A percentile compares a stretch with the other conserved stretches of the same genome.
phyloP scores from a whole-genome alignment of 306 rosid species.

The Cyamopsis tetragonoloba region DNA sequence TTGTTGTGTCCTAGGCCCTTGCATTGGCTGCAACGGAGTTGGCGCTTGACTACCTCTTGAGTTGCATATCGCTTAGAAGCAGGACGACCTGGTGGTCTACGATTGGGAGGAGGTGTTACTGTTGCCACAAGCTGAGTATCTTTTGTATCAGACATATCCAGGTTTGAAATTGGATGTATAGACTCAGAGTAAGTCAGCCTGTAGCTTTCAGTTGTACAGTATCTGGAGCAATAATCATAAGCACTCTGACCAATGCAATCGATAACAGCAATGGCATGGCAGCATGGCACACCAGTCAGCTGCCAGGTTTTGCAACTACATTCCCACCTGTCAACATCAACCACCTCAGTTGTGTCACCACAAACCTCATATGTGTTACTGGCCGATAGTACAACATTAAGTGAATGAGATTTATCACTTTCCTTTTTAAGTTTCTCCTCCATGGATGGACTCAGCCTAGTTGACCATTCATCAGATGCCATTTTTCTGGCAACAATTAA shows the following conservation, averaged over 20 bases:
- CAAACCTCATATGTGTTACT: conserved; percentile 83
- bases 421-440: conserved; percentile 86
- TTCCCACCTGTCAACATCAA: conserved; percentile 74
- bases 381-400: conserved; percentile 52
- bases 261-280: conserved; percentile 80
- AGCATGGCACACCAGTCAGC: conserved; percentile 76
- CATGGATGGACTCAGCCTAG: conserved; percentile 79
- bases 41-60: conserved; percentile 70
- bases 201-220: conserved; percentile 69
- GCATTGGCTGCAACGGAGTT: conserved; percentile 92
- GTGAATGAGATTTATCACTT: conserved; percentile 46
- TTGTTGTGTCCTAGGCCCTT: conserved; percentile 96
- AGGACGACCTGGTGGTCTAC: conserved; percentile 95
- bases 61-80: conserved; percentile 65
- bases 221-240: conserved; percentile 86
- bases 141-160: conserved; percentile 41
- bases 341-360: conserved; percentile 69
- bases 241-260: conserved; percentile 55
- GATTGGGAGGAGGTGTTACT: conserved; percentile 90
- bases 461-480: conserved; percentile 67
- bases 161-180: conserved; percentile 48
- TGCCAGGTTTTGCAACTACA: conserved; percentile 96
- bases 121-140: conserved; percentile 53
- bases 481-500: conserved; percentile 58
- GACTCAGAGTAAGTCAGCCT: conserved; percentile 76